A percentile compares a stretch with the other conserved stretches of the same genome.
Evolutionary conservation across 1,284 basidiomycete genomes (phyloP).

Genomic region (Ceratobasidium sp.): DNA sequence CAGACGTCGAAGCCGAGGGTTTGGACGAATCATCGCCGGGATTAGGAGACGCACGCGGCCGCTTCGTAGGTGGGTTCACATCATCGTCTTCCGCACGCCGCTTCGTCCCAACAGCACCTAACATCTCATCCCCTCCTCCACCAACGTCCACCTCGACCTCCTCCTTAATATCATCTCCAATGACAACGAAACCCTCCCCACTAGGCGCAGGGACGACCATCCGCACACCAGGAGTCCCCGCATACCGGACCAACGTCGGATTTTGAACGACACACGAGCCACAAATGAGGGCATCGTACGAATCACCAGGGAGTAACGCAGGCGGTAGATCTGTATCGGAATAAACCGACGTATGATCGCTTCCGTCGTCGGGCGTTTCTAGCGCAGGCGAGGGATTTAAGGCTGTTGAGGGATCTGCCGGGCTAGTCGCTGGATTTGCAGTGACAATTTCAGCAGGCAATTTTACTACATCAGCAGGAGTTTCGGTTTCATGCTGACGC

Average conservation of each 20-base stretch:
- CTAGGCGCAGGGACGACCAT: slow-evolving; percentile 66
- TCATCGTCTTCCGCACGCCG: slow-evolving; percentile 43
- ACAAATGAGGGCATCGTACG: slow-evolving; percentile 79
- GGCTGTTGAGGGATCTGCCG: too few species aligned
- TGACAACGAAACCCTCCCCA: slow-evolving; percentile 46
- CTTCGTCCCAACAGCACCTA: slow-evolving; percentile 7
- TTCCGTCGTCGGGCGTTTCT: too few species aligned
- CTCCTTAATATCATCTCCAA: too few species aligned
- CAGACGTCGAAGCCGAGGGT: too few species aligned
- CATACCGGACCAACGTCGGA: slow-evolving; percentile 65
- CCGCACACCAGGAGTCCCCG: slow-evolving; percentile 69
- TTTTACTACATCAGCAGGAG: too few species aligned
- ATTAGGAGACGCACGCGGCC: slow-evolving; percentile 36
- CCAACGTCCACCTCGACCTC: slow-evolving; percentile 57
- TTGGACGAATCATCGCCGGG: neutral
- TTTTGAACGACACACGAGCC: slow-evolving; percentile 67
- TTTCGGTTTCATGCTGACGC: too few species aligned
- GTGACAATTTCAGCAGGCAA: too few species aligned
- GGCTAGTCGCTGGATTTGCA: too few species aligned
- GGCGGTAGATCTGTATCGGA: slow-evolving; percentile 72
- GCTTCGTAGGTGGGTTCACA: slow-evolving; percentile 51
- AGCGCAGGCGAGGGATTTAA: too few species aligned
- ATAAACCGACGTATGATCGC: slow-evolving; percentile 67
- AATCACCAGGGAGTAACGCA: slow-evolving; percentile 67
- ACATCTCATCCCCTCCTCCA: slow-evolving; percentile 48